phyloP scores from a whole-genome alignment of 176 grass and related monocot species.

The Carex scoparia region DNA sequence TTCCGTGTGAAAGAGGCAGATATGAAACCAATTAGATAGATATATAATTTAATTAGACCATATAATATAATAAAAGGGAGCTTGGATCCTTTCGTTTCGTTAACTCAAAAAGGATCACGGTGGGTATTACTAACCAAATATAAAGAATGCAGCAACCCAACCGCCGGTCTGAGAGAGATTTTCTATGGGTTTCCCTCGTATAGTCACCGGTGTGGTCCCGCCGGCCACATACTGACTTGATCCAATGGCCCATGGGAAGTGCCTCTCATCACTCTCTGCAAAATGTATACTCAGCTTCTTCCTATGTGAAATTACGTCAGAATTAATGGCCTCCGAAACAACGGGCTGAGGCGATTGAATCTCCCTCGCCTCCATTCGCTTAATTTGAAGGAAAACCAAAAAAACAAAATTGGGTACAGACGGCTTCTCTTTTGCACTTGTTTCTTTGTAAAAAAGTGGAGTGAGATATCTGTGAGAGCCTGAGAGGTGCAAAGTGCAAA shows the following conservation, averaged over 20 bases:
- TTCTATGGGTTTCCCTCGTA: slow-evolving; percentile 53
- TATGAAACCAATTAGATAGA: too few relatives aligned
- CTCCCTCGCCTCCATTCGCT: slow-evolving; percentile 38
- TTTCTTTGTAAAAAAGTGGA: neutral
- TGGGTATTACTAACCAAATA: slow-evolving; percentile 46
- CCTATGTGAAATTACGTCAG: neutral
- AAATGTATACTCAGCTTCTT: slow-evolving; percentile 71
- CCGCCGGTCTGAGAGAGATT: slow-evolving; percentile 66
- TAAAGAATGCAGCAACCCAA: slow-evolving; percentile 83
- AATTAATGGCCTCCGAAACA: neutral
- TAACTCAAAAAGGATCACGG: too few relatives aligned
- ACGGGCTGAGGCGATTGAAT: slow-evolving; percentile 46
- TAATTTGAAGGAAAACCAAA: neutral
- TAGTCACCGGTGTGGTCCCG: slow-evolving; percentile 59
- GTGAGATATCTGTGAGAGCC: neutral
- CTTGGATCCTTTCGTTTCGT: too few relatives aligned
- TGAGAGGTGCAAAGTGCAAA: neutral
- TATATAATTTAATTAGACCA: too few relatives aligned
- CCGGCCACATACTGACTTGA: slow-evolving; percentile 25
- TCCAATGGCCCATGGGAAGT: slow-evolving; percentile 30
- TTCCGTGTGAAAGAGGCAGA: too few relatives aligned
- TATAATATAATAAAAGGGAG: too few relatives aligned
- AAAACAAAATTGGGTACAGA: neutral
- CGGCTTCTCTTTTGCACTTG: neutral
- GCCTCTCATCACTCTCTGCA: slow-evolving; percentile 56